Conservation (phyloP, 768 basidiomycete species). For the Nevesoporus exiguus region DNA sequence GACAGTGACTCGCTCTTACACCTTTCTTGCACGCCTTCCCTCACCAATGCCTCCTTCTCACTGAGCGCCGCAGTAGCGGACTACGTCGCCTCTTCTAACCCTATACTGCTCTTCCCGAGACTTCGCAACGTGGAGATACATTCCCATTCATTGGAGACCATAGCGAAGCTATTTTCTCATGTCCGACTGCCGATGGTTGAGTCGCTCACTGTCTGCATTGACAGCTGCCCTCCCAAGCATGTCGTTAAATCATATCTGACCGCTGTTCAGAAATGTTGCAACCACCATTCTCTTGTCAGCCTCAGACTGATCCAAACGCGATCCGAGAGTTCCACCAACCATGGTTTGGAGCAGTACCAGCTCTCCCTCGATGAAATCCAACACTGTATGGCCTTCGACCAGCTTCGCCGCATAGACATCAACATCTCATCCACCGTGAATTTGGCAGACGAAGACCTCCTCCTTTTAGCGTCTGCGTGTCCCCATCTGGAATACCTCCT, state of each 20-base stretch:
- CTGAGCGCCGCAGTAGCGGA: background rate
- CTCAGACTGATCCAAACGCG: background rate
- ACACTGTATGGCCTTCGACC: background rate
- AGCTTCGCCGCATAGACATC: conserved; percentile 4
- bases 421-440: background rate
- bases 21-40: background rate
- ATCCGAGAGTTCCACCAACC: background rate
- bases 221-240: background rate
- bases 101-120: background rate
- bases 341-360: background rate
- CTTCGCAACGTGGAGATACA: conserved; percentile 1
- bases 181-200: background rate
- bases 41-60: background rate
- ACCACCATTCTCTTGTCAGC: background rate
- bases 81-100: background rate
- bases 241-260: background rate
- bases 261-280: background rate
- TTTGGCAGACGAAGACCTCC: background rate
- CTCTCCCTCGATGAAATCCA: conserved; percentile 1
- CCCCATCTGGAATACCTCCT: background rate
- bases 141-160: conserved; percentile 1
- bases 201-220: background rate
- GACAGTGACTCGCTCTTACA: background rate
- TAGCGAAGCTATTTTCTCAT: background rate
- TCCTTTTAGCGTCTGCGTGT: background rate